Percentiles rank a stretch among this genome's conserved stretches.
phyloP scores from a whole-genome alignment of 139 green algal species.

The Volvox africanus region DNA sequence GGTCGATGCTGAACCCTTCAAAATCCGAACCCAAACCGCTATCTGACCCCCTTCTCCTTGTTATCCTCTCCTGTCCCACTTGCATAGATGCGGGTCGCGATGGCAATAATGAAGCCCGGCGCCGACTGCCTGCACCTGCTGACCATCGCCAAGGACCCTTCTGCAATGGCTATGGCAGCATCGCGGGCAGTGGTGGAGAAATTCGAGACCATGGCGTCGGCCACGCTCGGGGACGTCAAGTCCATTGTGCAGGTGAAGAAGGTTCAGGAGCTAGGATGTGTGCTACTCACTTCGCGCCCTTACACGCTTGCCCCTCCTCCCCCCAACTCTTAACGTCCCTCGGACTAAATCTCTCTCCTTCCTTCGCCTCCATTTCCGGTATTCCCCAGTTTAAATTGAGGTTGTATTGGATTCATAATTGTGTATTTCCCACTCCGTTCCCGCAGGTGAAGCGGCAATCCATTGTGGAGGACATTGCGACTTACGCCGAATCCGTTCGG shows the following conservation, averaged over 20 bases:
- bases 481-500: conserved; percentile 8
- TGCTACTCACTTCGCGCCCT: no score
- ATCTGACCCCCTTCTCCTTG: not conserved
- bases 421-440: not conserved
- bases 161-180: not conserved
- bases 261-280: no score
- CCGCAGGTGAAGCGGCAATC: conserved; percentile 18
- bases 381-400: no score
- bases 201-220: conserved; percentile 23
- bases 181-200: not conserved
- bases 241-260: not conserved
- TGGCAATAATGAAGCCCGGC: conserved; percentile 42
- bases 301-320: no score
- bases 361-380: no score
- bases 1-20: no score
- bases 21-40: no score
- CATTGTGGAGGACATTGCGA: conserved; percentile 43
- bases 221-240: conserved; percentile 38
- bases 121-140: conserved; percentile 38
- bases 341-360: no score
- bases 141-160: conserved; percentile 25
- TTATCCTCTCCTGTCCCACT: not conserved
- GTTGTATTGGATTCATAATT: not conserved
- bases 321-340: no score
- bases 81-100: not conserved